Base-by-base conservation (phyloP, 106 monocot genomes). In the Acorus gramineus region DNA sequence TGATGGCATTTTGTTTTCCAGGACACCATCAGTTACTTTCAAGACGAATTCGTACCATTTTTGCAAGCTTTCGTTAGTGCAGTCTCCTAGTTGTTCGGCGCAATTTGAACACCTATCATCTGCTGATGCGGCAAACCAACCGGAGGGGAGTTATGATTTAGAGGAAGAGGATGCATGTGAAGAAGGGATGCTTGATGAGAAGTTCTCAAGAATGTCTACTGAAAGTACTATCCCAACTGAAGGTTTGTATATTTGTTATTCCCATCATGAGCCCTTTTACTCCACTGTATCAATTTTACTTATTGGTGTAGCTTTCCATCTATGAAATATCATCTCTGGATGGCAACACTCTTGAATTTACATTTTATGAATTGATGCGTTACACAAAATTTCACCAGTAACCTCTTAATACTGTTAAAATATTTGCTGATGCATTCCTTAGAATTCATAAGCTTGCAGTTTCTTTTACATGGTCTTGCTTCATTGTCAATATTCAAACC, bases 1-100 rank as follows among this genome's bases (percentile, higher is more conserved):
- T 28, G 28, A 28, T 28, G 28, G 28, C 28, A 28, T 28, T 28
- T 28, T 28, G 28, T 28, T 28, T 28, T 28, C 28, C 72, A 95
- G 95, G 82, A 86, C 78, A 47, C 87, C 95, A 14, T 63, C 87
- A 60, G 50, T 73, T 57, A 74, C 87, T 47, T 70, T 96, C 7
- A 80, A 66, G 72, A 96, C 84, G 44, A 83, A 72, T 52, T 62
- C 78, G 0, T 96, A 96, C 64, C 86, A 87, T 70, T 96, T 96
- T 72, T 90, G 95, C 69, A 96, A 96, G 71, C 61, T 96, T 75
- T 96, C 95, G 4, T 70, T 87, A 69, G 87, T 87, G 64, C 90
- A 90, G 48, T 47, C 60, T 56, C 65, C 82, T 6, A 53, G 63
- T 13, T 6, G 8, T 63, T 4, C 47, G 10, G 57, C 8, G 14